Percentiles rank a stretch among this genome's conserved stretches.
Evolutionary conservation across 1,139 yeast genomes (phyloP).

Genomic region (Petasospora fabianii): DNA sequence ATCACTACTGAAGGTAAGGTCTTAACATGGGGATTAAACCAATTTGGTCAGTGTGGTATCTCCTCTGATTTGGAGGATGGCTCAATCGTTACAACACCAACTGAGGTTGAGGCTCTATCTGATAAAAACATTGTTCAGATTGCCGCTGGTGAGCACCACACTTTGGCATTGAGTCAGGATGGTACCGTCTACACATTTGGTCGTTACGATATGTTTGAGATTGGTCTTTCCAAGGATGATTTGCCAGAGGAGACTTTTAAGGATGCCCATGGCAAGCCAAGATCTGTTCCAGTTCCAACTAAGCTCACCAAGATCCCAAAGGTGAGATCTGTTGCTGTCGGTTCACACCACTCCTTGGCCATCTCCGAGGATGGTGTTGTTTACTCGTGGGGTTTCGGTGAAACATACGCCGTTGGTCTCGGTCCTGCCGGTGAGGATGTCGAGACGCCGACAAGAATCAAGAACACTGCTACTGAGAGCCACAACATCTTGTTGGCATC

Average conservation of each 20-base stretch:
- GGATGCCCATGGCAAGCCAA: slow-evolving; percentile 76
- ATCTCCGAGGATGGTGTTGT: slow-evolving; percentile 79
- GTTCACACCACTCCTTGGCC: slow-evolving; percentile 91
- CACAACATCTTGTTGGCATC: slow-evolving; percentile 69
- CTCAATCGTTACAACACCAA: slow-evolving; percentile 74
- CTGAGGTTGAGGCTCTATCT: slow-evolving; percentile 57
- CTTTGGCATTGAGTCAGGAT: slow-evolving; percentile 64
- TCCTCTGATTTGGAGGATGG: slow-evolving; percentile 73
- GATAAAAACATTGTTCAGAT: slow-evolving; percentile 57
- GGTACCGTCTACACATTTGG: slow-evolving; percentile 88
- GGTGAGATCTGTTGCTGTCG: slow-evolving; percentile 67
- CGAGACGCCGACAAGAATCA: slow-evolving; percentile 79
- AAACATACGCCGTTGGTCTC: slow-evolving; percentile 91
- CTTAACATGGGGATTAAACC: slow-evolving; percentile 91
- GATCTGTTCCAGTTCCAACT: slow-evolving; percentile 88
- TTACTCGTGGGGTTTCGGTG: slow-evolving; percentile 97
- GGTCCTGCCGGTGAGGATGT: slow-evolving; percentile 92
- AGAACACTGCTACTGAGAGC: slow-evolving; percentile 86
- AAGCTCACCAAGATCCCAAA: slow-evolving; percentile 54
- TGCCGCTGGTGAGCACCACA: slow-evolving; percentile 94
- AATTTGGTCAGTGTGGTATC: slow-evolving; percentile 93
- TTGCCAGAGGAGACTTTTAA: slow-evolving; percentile 66
- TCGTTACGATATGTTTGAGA: slow-evolving; percentile 87
- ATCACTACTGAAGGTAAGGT: slow-evolving; percentile 69
- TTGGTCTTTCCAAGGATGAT: slow-evolving; percentile 68